Evolutionary conservation across 2,329 filamentous ascomycete genomes (phyloP).

Genomic region (Fusarium guadeloupense): DNA sequence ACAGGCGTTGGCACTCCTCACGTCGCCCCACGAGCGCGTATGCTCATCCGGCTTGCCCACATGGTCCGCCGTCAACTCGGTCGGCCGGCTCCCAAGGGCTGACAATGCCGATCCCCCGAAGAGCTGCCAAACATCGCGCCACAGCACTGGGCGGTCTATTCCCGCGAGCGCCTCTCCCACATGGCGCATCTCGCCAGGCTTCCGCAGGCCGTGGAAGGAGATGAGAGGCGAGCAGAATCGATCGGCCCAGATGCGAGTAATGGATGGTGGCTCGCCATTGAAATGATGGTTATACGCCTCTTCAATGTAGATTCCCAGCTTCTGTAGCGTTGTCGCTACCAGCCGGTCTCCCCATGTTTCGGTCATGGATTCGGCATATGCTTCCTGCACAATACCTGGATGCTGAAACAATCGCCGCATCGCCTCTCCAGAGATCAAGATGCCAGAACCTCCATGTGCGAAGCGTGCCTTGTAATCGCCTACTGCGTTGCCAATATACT

Average conservation of each 20-base stretch:
- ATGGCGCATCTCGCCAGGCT: slow-evolving; percentile 56
- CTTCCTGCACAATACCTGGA: slow-evolving; percentile 53
- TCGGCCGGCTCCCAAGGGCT: slow-evolving; percentile 49
- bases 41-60: slow-evolving; percentile 60
- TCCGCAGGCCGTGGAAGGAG: slow-evolving; percentile 62
- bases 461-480: slow-evolving; percentile 65
- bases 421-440: slow-evolving; percentile 62
- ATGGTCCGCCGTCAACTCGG: slow-evolving; percentile 56
- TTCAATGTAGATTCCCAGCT: slow-evolving; percentile 63
- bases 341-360: slow-evolving; percentile 65
- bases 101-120: slow-evolving; percentile 55
- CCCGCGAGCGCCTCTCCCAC: slow-evolving; percentile 54
- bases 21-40: slow-evolving; percentile 49
- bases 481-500: slow-evolving; percentile 66
- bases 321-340: slow-evolving; percentile 62
- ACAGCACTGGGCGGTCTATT: slow-evolving; percentile 54
- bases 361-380: slow-evolving; percentile 58
- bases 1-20: slow-evolving; percentile 55
- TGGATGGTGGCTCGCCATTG: slow-evolving; percentile 62
- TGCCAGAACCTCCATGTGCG: slow-evolving; percentile 65
- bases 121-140: slow-evolving; percentile 61
- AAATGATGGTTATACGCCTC: slow-evolving; percentile 64
- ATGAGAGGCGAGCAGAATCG: slow-evolving; percentile 64
- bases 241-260: slow-evolving; percentile 60
- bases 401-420: slow-evolving; percentile 58